Conservation (phyloP, 805 yeast species). For the Kockiozyma suomiensis region DNA sequence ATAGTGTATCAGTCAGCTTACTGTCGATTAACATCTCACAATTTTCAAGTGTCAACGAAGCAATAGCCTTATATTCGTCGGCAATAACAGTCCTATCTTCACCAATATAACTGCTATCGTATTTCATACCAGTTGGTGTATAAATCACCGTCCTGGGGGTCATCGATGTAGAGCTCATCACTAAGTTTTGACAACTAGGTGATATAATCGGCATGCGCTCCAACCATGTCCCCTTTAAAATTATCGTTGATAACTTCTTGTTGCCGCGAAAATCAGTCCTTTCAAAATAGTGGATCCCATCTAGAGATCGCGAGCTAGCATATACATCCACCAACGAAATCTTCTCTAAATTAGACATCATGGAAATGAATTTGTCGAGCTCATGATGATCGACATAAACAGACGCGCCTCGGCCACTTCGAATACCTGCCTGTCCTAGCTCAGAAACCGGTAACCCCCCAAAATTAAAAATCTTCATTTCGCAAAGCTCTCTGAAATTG, state of each 20-base stretch:
- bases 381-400: constrained; percentile 16
- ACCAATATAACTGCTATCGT: constrained; percentile 16
- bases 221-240: constrained; percentile 13
- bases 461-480: constrained; percentile 10
- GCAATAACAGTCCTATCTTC: constrained; percentile 4
- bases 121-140: constrained; percentile 3
- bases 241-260: neutral
- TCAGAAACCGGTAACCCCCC: constrained; percentile 6
- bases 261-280: constrained; percentile 11
- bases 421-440: constrained; percentile 3
- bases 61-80: constrained; percentile 8
- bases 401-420: constrained; percentile 6
- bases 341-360: constrained; percentile 8
- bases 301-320: constrained; percentile 13
- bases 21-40: constrained; percentile 22
- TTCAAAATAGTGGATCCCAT: constrained; percentile 14
- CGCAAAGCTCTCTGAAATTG: neutral
- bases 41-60: neutral
- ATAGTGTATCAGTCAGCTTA: constrained; percentile 10
- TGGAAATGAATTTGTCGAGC: constrained; percentile 11
- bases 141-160: constrained; percentile 10
- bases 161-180: constrained; percentile 9
- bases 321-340: constrained; percentile 14
- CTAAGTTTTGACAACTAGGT: constrained; percentile 3
- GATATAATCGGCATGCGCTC: constrained; percentile 21